phyloP scores from a whole-genome alignment of 495 filamentous ascomycete species.

The Physcia stellaris region DNA sequence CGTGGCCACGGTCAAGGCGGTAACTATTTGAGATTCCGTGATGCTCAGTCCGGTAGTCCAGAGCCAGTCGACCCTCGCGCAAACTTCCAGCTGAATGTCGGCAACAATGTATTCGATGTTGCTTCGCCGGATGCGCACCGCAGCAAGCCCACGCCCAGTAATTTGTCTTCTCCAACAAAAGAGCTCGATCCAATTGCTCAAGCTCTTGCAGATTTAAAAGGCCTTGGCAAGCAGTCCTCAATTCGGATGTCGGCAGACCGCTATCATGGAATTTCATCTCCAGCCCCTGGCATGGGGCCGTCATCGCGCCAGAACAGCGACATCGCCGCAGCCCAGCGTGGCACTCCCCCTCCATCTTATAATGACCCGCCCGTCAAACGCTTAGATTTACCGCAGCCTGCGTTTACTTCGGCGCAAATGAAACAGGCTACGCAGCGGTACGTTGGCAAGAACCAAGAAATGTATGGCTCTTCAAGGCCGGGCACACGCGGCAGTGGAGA shows the following conservation, averaged over 20 bases:
- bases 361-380: conserved; percentile 55
- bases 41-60: conserved; percentile 42
- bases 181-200: conserved; percentile 80
- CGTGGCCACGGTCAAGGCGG: conserved; percentile 10
- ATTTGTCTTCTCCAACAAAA: conserved; percentile 16
- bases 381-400: conserved; percentile 80
- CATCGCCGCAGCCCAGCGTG: conserved; percentile 37
- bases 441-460: conserved; percentile 63
- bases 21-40: conserved; percentile 7
- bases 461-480: conserved; percentile 43
- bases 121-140: conserved; percentile 55
- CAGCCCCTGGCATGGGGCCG: conserved; percentile 42
- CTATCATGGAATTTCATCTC: conserved; percentile 81
- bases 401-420: conserved; percentile 86
- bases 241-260: conserved; percentile 81
- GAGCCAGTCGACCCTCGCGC: conserved; percentile 90
- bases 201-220: conserved; percentile 86
- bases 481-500: conserved; percentile 24
- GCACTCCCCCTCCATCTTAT: conserved; percentile 77
- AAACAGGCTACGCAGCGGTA: conserved; percentile 82
- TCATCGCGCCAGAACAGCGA: conserved; percentile 39
- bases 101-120: conserved; percentile 93
- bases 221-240: conserved; percentile 60
- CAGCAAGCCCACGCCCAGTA: conserved; percentile 20
- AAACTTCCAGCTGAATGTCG: conserved; percentile 90